phyloP scores from a whole-genome alignment of 495 filamentous ascomycete species.

The Oidiodendron maius region DNA sequence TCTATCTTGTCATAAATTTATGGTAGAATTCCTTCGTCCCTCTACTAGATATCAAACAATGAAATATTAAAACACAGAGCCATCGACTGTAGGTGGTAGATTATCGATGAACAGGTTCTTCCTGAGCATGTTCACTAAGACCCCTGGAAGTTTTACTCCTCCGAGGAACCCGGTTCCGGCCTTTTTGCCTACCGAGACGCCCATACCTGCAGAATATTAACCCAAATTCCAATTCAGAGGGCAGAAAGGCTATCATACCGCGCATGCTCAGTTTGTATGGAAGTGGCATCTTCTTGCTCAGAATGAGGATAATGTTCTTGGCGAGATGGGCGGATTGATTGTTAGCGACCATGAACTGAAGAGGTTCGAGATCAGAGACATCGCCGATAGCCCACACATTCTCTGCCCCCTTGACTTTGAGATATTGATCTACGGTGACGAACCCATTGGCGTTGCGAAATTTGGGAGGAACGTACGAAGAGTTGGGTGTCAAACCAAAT shows the following conservation, averaged over 20 bases:
- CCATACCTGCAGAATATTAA: constrained; percentile 1
- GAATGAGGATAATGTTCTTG: constrained; percentile 16
- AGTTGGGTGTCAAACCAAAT: constrained; percentile 35
- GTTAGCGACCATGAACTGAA: constrained; percentile 7
- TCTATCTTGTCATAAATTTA: no score
- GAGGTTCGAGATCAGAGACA: constrained; percentile 12
- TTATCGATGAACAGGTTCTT: constrained; percentile 7
- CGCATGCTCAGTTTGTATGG: constrained; percentile 26
- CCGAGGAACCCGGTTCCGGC: constrained; percentile 26
- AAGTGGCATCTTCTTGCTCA: constrained; percentile 25
- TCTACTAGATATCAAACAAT: no score
- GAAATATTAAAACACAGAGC: background rate
- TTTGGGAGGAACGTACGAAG: constrained; percentile 24
- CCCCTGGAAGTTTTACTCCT: constrained; percentile 2
- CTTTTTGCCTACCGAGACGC: constrained; percentile 42
- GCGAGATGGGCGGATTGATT: constrained; percentile 12
- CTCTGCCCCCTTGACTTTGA: constrained; percentile 27
- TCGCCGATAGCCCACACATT: constrained; percentile 40
- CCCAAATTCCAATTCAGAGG: constrained; percentile 33
- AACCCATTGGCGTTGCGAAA: constrained; percentile 28
- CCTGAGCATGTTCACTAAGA: constrained; percentile 5
- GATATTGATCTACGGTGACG: constrained; percentile 28
- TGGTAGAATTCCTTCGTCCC: no score
- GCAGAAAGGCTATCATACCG: background rate
- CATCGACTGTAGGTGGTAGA: background rate